Conservation (phyloP, 345 rosid genomes). For the Viola odorata region DNA sequence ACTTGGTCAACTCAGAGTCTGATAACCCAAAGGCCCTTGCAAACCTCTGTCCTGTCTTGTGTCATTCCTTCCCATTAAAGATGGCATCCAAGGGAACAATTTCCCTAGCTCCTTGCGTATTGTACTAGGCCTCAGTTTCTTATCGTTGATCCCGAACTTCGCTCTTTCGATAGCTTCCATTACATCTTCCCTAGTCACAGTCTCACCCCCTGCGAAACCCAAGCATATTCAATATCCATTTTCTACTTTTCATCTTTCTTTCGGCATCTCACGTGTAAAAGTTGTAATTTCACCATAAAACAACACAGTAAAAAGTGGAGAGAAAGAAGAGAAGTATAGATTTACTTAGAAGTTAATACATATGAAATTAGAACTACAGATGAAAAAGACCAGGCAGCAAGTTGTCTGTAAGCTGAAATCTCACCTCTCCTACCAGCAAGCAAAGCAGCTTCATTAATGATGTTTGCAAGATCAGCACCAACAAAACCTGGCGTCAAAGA, state of each 20-base stretch:
- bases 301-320: not conserved
- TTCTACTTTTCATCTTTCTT: not conserved
- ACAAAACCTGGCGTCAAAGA: slow-evolving; percentile 87
- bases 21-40: slow-evolving; percentile 83
- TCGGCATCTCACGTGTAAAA: not conserved
- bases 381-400: not conserved
- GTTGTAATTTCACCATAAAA: not conserved
- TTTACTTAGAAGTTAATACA: not conserved
- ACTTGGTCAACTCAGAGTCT: slow-evolving; percentile 58
- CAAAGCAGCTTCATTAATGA: slow-evolving; percentile 88
- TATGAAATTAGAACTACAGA: not conserved
- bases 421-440: slow-evolving; percentile 94
- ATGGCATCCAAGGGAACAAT: slow-evolving; percentile 89
- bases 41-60: slow-evolving; percentile 41
- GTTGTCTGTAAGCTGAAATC: slow-evolving; percentile 5
- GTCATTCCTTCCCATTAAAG: slow-evolving; percentile 56
- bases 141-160: slow-evolving; percentile 74
- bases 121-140: slow-evolving; percentile 42
- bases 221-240: not conserved
- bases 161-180: slow-evolving; percentile 98
- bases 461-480: slow-evolving; percentile 96
- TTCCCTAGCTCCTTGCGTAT: slow-evolving; percentile 75
- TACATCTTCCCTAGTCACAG: slow-evolving; percentile 77
- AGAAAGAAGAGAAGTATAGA: not conserved
- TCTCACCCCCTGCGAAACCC: slow-evolving; percentile 55